These are phyloP conservation scores for Immersiporthe knoxdaviesiana DNA, from an alignment of 2,329 filamentous ascomycete species.

Conservation along the genomic window DNA sequence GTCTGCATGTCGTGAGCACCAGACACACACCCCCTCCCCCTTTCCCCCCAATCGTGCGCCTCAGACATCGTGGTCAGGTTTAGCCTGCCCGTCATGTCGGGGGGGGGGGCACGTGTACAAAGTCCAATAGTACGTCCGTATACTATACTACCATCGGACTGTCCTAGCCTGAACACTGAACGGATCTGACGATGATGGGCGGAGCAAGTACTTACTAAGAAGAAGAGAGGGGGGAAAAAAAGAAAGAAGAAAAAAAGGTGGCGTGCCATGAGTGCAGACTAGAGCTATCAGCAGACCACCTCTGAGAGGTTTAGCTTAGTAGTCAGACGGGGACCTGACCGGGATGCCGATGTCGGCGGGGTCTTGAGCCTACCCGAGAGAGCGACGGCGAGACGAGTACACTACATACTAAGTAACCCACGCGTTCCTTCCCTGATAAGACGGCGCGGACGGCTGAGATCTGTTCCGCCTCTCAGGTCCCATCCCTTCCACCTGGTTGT, in stretches of 20 bases:
- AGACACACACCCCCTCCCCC: not conserved
- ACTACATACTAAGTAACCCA: too few relatives aligned
- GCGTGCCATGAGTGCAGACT: not conserved
- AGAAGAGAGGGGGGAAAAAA: too few relatives aligned
- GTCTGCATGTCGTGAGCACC: not conserved
- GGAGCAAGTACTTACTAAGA: too few relatives aligned
- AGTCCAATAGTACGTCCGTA: too few relatives aligned
- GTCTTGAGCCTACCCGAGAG: not conserved
- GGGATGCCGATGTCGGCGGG: not conserved
- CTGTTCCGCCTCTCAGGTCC: not conserved
- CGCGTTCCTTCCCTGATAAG: slow-evolving; percentile 2
- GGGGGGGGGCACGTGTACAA: not conserved
- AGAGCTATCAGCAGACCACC: not conserved
- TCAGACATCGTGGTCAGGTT: not conserved
- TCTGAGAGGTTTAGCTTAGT: not conserved
- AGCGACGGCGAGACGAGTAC: not conserved
- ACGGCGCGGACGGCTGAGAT: not conserved
- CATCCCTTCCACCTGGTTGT: not conserved
- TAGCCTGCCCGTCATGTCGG: not conserved
- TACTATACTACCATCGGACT: not conserved
- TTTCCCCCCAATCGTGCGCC: not conserved
- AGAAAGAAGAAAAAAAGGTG: not conserved
- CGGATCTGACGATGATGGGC: not conserved
- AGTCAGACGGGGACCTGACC: not conserved
- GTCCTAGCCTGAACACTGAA: not conserved